phyloP scores from a whole-genome alignment of 768 basidiomycete genomes.

The Calocybe cyanea region DNA sequence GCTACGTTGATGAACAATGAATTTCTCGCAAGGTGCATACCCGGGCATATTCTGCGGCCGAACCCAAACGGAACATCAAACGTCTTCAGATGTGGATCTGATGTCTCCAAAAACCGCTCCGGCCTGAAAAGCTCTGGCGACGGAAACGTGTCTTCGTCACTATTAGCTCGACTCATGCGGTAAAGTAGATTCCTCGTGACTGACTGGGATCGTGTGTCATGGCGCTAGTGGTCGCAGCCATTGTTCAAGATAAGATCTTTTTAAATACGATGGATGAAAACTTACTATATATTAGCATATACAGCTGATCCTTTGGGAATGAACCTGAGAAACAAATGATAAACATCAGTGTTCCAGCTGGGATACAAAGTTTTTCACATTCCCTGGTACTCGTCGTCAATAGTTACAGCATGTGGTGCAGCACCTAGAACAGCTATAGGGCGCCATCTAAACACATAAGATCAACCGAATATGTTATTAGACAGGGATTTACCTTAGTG shows the following conservation, averaged over 20 bases:
- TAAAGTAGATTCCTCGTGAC: neutral
- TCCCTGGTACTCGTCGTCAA: conserved; percentile 34
- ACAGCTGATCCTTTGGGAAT: conserved; percentile 36
- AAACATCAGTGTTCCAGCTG: too few relatives aligned
- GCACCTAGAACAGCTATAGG: conserved; percentile 18
- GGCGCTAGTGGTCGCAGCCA: conserved; percentile 16
- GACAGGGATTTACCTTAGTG: conserved; percentile 21
- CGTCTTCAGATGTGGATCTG: conserved; percentile 23
- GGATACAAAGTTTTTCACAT: conserved; percentile 17
- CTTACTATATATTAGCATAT: conserved; percentile 32
- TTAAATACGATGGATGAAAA: neutral
- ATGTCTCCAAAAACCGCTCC: conserved; percentile 35
- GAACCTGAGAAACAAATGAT: conserved; percentile 12
- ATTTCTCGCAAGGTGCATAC: conserved; percentile 31
- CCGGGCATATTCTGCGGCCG: conserved; percentile 36
- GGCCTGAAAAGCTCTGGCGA: conserved; percentile 33
- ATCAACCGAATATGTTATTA: neutral
- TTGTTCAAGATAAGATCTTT: too few relatives aligned
- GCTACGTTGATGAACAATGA: conserved; percentile 33
- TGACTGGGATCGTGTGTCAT: conserved; percentile 30
- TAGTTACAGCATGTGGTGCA: conserved; percentile 33
- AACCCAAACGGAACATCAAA: conserved; percentile 38
- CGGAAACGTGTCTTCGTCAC: conserved; percentile 22
- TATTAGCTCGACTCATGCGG: neutral
- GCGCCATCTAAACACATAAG: conserved; percentile 11